Evolutionary conservation across 1,284 basidiomycete species (phyloP).

Genomic region (Neolentinus lepideus): DNA sequence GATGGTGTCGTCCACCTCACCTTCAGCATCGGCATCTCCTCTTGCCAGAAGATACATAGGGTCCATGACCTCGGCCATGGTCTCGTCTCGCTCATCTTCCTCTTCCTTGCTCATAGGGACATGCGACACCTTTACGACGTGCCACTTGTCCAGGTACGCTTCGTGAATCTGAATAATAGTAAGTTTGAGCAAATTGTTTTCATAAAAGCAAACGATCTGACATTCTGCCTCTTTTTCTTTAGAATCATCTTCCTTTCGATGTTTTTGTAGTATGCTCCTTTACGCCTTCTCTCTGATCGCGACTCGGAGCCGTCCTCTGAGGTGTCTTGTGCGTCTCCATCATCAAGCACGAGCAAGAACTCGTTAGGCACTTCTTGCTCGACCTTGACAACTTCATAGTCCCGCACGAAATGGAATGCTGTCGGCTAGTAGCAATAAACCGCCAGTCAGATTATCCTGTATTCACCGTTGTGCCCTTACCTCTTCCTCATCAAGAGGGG

Average conservation of each 20-base stretch:
- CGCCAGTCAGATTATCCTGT: constrained; percentile 17
- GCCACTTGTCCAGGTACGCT: constrained; percentile 71
- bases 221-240: constrained; percentile 79
- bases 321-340: constrained; percentile 34
- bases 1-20: constrained; percentile 24
- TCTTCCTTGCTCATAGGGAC: constrained; percentile 45
- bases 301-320: constrained; percentile 27
- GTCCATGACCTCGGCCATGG: constrained; percentile 46
- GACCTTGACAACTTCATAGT: constrained; percentile 79
- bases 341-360: constrained; percentile 71
- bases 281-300: constrained; percentile 24
- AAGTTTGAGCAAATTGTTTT: not conserved
- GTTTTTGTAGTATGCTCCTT: constrained; percentile 83
- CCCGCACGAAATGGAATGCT: constrained; percentile 66
- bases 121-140: constrained; percentile 60
- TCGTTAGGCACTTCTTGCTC: constrained; percentile 82
- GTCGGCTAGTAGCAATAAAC: constrained; percentile 40
- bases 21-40: constrained; percentile 36
- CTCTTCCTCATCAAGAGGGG: constrained; percentile 22
- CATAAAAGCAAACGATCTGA: constrained; percentile 26
- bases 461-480: constrained; percentile 10
- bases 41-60: constrained; percentile 36
- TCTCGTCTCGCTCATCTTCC: constrained; percentile 42
- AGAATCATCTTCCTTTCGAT: constrained; percentile 81
- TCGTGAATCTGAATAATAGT: constrained; percentile 41